These are phyloP conservation scores for Ceratopteris richardii DNA, from an alignment of 75 land plant genomes.

Conservation along the genomic window DNA sequence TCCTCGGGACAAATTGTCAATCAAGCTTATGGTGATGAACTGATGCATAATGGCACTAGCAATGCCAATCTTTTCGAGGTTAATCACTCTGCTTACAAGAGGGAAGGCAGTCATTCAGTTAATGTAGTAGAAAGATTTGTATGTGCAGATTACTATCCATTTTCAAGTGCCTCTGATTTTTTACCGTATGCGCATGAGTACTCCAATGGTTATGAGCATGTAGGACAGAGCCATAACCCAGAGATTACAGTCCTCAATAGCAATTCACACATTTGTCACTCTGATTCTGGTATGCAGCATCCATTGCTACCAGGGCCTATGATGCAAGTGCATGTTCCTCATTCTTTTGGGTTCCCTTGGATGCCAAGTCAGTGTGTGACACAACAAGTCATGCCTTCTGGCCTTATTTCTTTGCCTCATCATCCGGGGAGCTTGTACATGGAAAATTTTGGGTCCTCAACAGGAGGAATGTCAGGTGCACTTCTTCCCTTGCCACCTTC, in stretches of 20 bases:
- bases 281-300: slow-evolving; percentile 17
- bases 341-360: slow-evolving; percentile 37
- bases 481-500: slow-evolving; percentile 34
- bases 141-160: background rate
- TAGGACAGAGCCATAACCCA: background rate
- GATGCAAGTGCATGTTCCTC: slow-evolving; percentile 32
- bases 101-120: background rate
- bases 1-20: background rate
- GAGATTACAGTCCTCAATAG: background rate
- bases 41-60: background rate
- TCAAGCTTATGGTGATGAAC: background rate
- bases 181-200: background rate
- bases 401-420: slow-evolving; percentile 44
- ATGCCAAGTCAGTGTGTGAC: slow-evolving; percentile 41
- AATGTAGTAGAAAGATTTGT: background rate
- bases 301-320: slow-evolving; percentile 34
- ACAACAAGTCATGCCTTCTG: slow-evolving; percentile 45
- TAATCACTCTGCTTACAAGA: background rate
- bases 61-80: background rate
- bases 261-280: background rate
- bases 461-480: slow-evolving; percentile 29
- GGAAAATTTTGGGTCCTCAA: slow-evolving; percentile 41
- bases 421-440: slow-evolving; percentile 42
- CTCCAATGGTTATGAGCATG: background rate
- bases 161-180: background rate